phyloP scores from a whole-genome alignment of 345 rosid species.

The Eutrema heterophyllum region DNA sequence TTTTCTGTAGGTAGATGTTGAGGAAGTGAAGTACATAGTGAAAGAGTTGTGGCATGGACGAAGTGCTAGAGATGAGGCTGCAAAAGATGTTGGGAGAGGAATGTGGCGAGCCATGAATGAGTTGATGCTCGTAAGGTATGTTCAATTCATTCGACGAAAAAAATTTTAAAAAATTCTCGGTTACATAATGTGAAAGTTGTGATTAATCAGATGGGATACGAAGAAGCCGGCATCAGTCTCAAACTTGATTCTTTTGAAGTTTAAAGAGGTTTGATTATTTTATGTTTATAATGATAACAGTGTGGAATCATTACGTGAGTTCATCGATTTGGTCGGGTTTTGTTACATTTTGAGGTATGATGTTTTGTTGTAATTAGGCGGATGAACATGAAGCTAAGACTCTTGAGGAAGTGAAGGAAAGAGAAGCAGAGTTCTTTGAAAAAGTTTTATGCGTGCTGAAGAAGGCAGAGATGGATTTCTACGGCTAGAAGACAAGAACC shows the following conservation, averaged over 20 bases:
- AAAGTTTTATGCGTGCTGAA: slow-evolving; percentile 53
- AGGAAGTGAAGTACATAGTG: slow-evolving; percentile 77
- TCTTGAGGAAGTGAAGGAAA: slow-evolving; percentile 54
- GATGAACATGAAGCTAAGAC: slow-evolving; percentile 75
- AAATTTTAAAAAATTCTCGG: not conserved
- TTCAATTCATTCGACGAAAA: not conserved
- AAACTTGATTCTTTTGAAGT: slow-evolving; percentile 84
- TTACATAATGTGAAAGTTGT: slow-evolving; percentile 2
- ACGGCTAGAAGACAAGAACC: slow-evolving; percentile 12
- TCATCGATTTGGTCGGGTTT: not conserved
- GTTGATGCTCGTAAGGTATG: slow-evolving; percentile 86
- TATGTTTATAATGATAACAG: too few relatives aligned
- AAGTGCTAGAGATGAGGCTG: slow-evolving; percentile 63
- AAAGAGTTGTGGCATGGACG: slow-evolving; percentile 94
- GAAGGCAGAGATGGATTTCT: slow-evolving; percentile 64
- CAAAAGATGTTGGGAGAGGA: slow-evolving; percentile 87
- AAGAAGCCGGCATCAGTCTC: slow-evolving; percentile 70
- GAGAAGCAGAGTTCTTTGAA: slow-evolving; percentile 56
- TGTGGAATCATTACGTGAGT: not conserved
- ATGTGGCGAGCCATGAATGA: slow-evolving; percentile 91
- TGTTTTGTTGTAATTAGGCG: slow-evolving; percentile 40
- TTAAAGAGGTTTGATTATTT: slow-evolving; percentile 75
- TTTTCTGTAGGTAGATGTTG: slow-evolving; percentile 64
- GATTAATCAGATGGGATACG: slow-evolving; percentile 70
- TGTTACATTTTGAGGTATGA: slow-evolving; percentile 3